Evolutionary conservation across 805 yeast species (phyloP), one percentile per base, ranked within the genome.

Genomic region (Starmerella bombi): DNA sequence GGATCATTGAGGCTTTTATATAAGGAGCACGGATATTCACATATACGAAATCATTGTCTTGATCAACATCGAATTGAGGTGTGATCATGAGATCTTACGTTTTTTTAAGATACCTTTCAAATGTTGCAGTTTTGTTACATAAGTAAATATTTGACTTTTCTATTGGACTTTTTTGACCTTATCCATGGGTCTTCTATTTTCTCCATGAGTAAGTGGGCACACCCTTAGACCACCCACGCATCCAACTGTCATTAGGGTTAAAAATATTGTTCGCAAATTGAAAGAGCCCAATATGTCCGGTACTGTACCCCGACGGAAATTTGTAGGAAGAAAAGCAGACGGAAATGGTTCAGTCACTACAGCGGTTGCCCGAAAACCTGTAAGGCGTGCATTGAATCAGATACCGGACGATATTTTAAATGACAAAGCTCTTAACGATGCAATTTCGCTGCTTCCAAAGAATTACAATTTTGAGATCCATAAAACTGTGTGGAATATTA

Each of bases 381-480:
- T 43, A 48, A 55, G 42, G 45, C 42, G 66, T 16, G 57, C 83
- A 21, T 64, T 83, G 60, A 81, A 84, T 53, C 95, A 83, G 55
- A 81, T 91, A 7, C 98, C 98, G 3, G 74, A 70, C 10, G 94
- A 84, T 3, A 86, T 91, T 16, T 58, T 84, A 17, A 63, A 81
- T 17, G 91, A 91, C 58, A 64, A 69, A 43, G 94, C 81, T 19
- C 65, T 91, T n/a, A 83, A 83, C 51, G 79, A 75, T 34, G 94
- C 96, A 1, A 76, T 85, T 23, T 70, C 70, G 46, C 64, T 88
- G 3, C 64, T 91, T 4, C 98, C 98, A 2, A 70, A 82, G 1
- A 91, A 91, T 59, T 91, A 91, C 61, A 88, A 86, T 62, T 91
- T 91, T 61, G 98, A 91, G 59, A 77, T 91, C 43, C 96, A 85